Base-by-base conservation (phyloP, 192 early-diverging fungal species). In the Gamsiella multidivaricata region DNA sequence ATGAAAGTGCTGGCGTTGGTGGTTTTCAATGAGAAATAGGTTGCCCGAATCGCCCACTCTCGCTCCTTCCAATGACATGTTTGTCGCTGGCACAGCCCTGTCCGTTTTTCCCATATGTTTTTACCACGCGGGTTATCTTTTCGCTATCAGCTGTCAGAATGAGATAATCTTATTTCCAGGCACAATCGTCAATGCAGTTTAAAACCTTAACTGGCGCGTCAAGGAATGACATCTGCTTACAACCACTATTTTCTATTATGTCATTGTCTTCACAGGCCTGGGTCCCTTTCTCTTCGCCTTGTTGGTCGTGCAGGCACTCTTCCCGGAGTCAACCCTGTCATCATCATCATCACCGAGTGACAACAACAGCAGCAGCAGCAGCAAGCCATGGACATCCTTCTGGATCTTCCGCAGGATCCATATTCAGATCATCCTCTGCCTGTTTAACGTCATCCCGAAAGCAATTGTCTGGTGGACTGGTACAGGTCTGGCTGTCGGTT, bases 391-490 rank as follows among this genome's bases (percentile, higher is more conserved):
- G n/a, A n/a, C 46, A 14, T 56, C 69, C 10, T 39, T 72, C 53
- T 62, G 78, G 31, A 83, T 51, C 14, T 52, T 87, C 6, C 82
- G 74, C 39, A 75, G 82, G 67, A 78, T 83, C 5, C 61, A 69
- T 1, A 45, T 87, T 18, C 85, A 84, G 42, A 41, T 82, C 31
- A 50, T 78, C 10, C 81, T 87, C 70, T 85, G 71, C 28, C 69
- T 85, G 11, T 54, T 87, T 45, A 87, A 87, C 54, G 84, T 81
- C 32, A 59, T 78, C 20, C 68, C 60, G 15, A 82, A 83, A 53
- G 84, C 82, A 26, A 82, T 84, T 33, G 60, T 87, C 25, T 87
- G 85, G 85, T 87, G 85, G 85, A 79, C 85, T 41, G 39, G 74
- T 14, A 73, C 70, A 14, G 83, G 85, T 20, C 59, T 84, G 11